Conservation (phyloP, 805 yeast species). For the Kuraishia capsulata region DNA sequence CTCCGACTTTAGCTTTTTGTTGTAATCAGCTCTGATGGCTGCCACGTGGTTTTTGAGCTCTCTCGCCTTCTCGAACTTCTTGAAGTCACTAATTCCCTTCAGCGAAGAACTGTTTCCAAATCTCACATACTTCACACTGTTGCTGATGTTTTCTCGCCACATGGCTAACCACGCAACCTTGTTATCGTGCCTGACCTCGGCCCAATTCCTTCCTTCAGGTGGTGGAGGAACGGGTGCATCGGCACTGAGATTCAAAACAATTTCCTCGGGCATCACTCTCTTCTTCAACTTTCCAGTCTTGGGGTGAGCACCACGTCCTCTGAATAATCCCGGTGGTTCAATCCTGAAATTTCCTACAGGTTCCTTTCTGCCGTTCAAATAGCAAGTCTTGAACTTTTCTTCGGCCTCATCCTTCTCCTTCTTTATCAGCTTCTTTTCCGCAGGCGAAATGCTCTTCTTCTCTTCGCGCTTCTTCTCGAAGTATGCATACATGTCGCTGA, state of each 20-base stretch:
- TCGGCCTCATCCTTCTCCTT: constrained; percentile 67
- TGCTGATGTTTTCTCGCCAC: constrained; percentile 92
- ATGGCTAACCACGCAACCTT: constrained; percentile 93
- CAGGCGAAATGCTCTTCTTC: constrained; percentile 56
- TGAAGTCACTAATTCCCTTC: constrained; percentile 85
- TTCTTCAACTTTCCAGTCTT: constrained; percentile 86
- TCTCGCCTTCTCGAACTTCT: constrained; percentile 90
- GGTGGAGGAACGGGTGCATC: constrained; percentile 70
- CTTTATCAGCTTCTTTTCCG: constrained; percentile 69
- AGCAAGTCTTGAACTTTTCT: constrained; percentile 74
- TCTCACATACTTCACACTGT: constrained; percentile 76
- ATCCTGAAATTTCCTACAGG: constrained; percentile 90
- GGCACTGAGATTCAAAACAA: constrained; percentile 71
- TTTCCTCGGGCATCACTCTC: constrained; percentile 84
- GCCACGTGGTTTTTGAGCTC: constrained; percentile 68
- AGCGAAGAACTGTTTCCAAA: constrained; percentile 86
- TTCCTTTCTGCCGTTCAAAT: constrained; percentile 79
- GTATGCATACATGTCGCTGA: constrained; percentile 60
- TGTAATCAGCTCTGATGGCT: constrained; percentile 67
- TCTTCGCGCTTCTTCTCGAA: constrained; percentile 64
- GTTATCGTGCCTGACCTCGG: constrained; percentile 77
- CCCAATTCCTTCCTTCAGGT: constrained; percentile 88
- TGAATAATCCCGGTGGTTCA: constrained; percentile 92
- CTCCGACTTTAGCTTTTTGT: constrained; percentile 55
- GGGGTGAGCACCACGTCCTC: constrained; percentile 97